phyloP scores from a whole-genome alignment of 1,284 basidiomycete species.

The Leucoagaricus sp. region DNA sequence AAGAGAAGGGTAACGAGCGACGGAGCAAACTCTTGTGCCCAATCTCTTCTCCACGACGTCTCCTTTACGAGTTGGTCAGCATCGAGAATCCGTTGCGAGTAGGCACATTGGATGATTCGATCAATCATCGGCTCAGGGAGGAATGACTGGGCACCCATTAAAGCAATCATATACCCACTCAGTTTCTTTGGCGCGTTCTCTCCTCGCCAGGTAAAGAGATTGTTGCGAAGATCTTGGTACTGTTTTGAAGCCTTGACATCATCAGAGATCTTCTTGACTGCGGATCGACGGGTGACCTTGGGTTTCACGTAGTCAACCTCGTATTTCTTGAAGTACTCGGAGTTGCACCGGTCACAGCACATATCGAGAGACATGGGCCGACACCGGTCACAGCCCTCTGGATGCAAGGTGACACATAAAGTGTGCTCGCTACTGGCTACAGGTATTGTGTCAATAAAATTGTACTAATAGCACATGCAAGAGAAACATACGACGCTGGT shows the following conservation, averaged over 20 bases:
- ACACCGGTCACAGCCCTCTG: too few species aligned
- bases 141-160: neutral
- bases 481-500: too few species aligned
- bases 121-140: neutral
- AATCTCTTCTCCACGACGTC: neutral
- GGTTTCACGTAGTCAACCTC: neutral
- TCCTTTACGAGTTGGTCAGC: neutral
- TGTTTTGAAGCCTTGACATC: neutral
- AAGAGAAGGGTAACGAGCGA: neutral
- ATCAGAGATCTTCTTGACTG: neutral
- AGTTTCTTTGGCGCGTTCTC: neutral
- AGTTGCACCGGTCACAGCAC: neutral
- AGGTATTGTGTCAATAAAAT: too few species aligned
- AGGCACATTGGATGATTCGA: neutral
- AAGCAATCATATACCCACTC: neutral
- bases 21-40: neutral
- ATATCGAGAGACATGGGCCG: too few species aligned
- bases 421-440: too few species aligned
- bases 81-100: neutral
- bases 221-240: neutral
- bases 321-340: neutral
- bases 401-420: too few species aligned
- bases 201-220: neutral
- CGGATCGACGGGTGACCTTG: neutral
- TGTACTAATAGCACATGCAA: too few species aligned